Evolutionary conservation across 106 monocot genomes (phyloP).

Genomic region (Dendrobium huoshanense): DNA sequence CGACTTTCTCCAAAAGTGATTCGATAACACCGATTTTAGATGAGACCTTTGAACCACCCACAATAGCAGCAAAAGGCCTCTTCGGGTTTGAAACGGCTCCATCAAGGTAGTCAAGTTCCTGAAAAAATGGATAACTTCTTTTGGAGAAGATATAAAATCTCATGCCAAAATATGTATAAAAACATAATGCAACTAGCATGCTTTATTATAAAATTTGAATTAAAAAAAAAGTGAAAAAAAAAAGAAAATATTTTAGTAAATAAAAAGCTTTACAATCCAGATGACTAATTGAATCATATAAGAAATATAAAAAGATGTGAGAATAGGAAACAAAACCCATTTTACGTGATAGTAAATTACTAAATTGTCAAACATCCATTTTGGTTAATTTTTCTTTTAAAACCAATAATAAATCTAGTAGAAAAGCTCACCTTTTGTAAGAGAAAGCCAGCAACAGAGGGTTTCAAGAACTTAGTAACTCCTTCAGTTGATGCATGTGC

Average conservation of each 20-base stretch:
- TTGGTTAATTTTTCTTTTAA: too few relatives aligned
- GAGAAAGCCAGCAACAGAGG: conserved; percentile 63
- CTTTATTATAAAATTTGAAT: not conserved
- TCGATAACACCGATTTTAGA: conserved; percentile 67
- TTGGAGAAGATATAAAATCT: not conserved
- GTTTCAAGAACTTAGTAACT: conserved; percentile 61
- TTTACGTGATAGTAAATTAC: not conserved
- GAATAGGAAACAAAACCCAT: not conserved
- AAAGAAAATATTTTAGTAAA: not conserved
- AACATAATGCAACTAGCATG: not conserved
- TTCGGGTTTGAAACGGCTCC: conserved; percentile 58
- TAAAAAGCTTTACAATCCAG: not conserved
- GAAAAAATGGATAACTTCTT: not conserved
- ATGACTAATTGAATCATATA: not conserved
- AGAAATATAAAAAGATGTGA: not conserved
- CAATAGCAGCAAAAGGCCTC: conserved; percentile 60
- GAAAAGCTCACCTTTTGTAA: conserved; percentile 41
- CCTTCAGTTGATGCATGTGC: conserved; percentile 89
- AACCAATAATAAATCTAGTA: conserved; percentile 4
- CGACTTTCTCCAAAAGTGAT: conserved; percentile 44
- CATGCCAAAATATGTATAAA: not conserved
- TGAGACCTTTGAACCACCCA: conserved; percentile 67
- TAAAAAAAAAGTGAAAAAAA: not conserved
- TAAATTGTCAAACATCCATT: not conserved
- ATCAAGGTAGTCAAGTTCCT: conserved; percentile 67